Evolutionary conservation across 768 basidiomycete species (phyloP).

Genomic region (Mycena capillaripes): DNA sequence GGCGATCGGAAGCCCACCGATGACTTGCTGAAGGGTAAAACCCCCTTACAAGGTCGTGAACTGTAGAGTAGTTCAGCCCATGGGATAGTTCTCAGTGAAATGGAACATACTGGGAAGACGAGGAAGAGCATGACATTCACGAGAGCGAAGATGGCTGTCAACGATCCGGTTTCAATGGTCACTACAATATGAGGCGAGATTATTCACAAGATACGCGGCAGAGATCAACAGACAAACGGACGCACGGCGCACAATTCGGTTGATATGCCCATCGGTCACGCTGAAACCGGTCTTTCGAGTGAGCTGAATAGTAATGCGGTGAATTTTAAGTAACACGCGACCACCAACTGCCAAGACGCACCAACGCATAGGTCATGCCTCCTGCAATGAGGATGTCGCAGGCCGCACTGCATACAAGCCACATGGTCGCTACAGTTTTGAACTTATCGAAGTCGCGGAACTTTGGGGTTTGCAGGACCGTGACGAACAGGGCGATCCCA

Average conservation of each 20-base stretch:
- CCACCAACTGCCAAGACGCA: constrained; percentile 2
- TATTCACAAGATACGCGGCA: background rate
- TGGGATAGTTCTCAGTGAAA: constrained; percentile 15
- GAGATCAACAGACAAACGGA: background rate
- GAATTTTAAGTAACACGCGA: constrained; percentile 13
- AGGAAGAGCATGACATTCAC: constrained; percentile 1
- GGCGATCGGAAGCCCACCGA: constrained; percentile 14
- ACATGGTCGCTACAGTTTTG: background rate
- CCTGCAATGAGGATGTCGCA: background rate
- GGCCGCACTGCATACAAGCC: background rate
- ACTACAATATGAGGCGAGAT: constrained; percentile 7
- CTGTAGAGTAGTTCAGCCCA: constrained; percentile 18
- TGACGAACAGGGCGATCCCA: background rate
- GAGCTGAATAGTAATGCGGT: constrained; percentile 17
- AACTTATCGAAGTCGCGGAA: background rate
- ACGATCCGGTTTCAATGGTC: background rate
- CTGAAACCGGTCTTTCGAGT: constrained; percentile 15
- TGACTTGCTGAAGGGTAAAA: constrained; percentile 22
- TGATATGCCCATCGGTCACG: background rate
- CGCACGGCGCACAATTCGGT: background rate
- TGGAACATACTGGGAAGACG: constrained; percentile 6
- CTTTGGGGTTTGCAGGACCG: background rate
- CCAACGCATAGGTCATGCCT: background rate
- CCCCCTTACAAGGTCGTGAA: constrained; percentile 15
- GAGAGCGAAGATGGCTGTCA: background rate